A percentile compares a stretch with the other conserved stretches of the same genome.
phyloP scores from a whole-genome alignment of 495 filamentous ascomycete species.

The Apiosordaria backusii region DNA sequence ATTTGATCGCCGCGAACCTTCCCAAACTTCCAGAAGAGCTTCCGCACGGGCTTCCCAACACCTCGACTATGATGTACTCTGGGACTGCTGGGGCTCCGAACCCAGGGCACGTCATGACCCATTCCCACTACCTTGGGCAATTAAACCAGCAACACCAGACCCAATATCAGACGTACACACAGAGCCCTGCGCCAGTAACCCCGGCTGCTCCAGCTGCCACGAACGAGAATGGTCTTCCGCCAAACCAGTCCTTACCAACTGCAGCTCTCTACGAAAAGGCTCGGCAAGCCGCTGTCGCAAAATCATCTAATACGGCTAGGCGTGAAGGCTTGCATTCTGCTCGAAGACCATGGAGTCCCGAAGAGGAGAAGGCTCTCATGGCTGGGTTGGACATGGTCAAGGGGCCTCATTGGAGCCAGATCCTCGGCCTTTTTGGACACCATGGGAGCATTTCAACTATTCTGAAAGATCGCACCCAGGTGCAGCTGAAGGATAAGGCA shows the following conservation, averaged over 20 bases:
- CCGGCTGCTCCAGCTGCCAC: constrained; percentile 5
- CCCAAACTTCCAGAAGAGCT: constrained; percentile 14
- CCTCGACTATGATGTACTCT: constrained; percentile 13
- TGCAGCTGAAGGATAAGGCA: constrained; percentile 94
- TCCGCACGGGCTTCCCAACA: constrained; percentile 20
- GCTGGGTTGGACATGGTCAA: constrained; percentile 86
- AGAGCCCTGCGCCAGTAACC: constrained; percentile 10
- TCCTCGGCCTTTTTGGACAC: constrained; percentile 80
- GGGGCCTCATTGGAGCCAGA: constrained; percentile 94
- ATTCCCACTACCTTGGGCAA: constrained; percentile 23
- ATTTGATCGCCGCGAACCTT: constrained; percentile 28
- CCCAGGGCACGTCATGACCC: background rate
- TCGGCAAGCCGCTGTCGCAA: constrained; percentile 74
- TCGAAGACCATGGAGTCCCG: constrained; percentile 81
- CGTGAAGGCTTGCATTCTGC: constrained; percentile 78
- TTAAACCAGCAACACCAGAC: constrained; percentile 17
- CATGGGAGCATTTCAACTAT: constrained; percentile 80
- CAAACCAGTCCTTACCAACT: constrained; percentile 71
- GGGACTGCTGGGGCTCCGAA: constrained; percentile 8
- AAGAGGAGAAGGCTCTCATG: constrained; percentile 92
- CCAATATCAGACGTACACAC: constrained; percentile 24
- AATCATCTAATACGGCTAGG: constrained; percentile 68
- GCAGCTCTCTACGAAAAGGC: constrained; percentile 78
- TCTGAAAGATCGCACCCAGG: constrained; percentile 89
- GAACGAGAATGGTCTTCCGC: constrained; percentile 43